A percentile compares a stretch with the other conserved stretches of the same genome.
These are phyloP conservation scores for Paraconiothyrium brasiliense DNA, from an alignment of 2,329 filamentous ascomycete genomes.

Conservation along the genomic window DNA sequence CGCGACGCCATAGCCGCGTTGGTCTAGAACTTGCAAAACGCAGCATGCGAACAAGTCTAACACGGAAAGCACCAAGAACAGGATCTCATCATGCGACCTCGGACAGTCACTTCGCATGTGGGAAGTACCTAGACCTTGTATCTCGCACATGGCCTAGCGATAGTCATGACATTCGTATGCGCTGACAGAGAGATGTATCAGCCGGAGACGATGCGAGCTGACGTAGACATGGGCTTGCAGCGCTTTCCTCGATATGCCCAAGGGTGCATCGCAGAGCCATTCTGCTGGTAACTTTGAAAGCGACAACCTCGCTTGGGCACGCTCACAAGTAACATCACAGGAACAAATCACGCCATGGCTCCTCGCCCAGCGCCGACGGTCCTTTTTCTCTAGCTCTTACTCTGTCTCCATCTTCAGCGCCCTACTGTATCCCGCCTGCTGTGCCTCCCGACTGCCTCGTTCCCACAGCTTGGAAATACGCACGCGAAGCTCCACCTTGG, in stretches of 20 bases:
- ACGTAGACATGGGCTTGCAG: neutral
- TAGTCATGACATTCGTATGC: neutral
- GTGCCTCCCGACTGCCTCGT: constrained; percentile 7
- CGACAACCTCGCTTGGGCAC: neutral
- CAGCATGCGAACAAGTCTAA: neutral
- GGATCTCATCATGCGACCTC: neutral
- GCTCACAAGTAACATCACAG: neutral
- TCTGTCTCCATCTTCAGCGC: neutral
- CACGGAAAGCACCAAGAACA: neutral
- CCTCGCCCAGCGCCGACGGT: neutral
- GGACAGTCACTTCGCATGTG: neutral
- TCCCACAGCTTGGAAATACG: neutral
- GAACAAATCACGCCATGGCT: neutral
- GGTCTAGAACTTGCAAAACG: neutral
- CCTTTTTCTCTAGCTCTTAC: neutral
- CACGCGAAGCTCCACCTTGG: neutral
- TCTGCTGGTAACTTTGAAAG: neutral
- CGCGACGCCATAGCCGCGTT: constrained; percentile 8
- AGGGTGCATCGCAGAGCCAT: neutral
- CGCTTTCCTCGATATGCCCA: neutral
- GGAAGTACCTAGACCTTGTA: neutral
- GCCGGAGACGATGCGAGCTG: neutral
- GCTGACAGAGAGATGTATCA: neutral
- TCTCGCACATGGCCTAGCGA: too few species aligned
- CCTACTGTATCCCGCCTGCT: neutral